Evolutionary conservation across 306 rosid species (phyloP).

Genomic region (Arachis hypogaea): DNA sequence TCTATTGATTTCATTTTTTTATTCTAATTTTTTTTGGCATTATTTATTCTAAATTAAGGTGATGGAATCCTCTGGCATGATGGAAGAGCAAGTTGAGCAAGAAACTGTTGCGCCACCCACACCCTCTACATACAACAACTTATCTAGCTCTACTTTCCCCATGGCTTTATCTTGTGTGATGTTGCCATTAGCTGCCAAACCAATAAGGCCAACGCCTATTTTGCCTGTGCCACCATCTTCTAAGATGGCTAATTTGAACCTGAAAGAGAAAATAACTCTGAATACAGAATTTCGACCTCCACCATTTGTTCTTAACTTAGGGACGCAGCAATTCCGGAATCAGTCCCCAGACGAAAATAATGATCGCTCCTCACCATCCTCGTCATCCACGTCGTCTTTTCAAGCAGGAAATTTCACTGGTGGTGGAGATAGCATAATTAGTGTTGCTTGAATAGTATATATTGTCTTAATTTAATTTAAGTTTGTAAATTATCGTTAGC

Average conservation of each 20-base stretch:
- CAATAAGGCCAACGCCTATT: conserved; percentile 69
- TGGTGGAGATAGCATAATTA: conserved; percentile 72
- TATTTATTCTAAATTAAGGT: conserved; percentile 36
- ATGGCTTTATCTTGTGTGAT: conserved; percentile 40
- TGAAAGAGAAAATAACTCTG: conserved; percentile 47
- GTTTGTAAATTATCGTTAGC: conserved; percentile 39
- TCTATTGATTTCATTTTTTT: neutral
- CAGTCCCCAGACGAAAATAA: conserved; percentile 40
- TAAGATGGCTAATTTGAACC: conserved; percentile 65
- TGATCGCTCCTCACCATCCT: conserved; percentile 37
- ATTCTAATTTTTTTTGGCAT: neutral
- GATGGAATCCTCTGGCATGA: conserved; percentile 51
- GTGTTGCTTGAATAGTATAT: conserved; percentile 63
- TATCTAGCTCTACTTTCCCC: conserved; percentile 47
- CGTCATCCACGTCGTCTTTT: conserved; percentile 50
- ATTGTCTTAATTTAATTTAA: neutral
- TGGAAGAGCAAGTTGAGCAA: conserved; percentile 53
- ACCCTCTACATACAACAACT: conserved; percentile 43
- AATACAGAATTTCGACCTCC: conserved; percentile 20
- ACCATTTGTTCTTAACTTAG: conserved; percentile 59
- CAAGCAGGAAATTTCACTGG: conserved; percentile 50
- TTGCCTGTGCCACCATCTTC: conserved; percentile 69
- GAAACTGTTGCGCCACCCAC: conserved; percentile 36
- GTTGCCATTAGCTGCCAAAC: conserved; percentile 45
- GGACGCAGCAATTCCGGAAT: conserved; percentile 41